A percentile compares a stretch with the other conserved stretches of the same genome.
These are phyloP conservation scores for Funneliformis caledonium DNA, from an alignment of 371 early-diverging fungal species.

Conservation along the genomic window DNA sequence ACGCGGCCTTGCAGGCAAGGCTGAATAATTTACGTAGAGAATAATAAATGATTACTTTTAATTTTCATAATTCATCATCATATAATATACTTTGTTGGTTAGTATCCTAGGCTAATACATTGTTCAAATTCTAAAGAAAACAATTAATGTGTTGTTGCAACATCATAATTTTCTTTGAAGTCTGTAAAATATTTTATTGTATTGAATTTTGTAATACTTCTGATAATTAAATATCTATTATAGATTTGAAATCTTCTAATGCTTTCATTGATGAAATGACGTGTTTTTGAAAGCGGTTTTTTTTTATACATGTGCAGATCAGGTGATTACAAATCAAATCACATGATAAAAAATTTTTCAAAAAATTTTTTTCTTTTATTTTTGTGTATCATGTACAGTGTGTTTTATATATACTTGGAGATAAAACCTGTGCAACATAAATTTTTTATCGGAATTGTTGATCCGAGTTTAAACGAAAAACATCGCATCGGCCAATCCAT, in stretches of 20 bases:
- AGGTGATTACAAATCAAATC: too few relatives aligned
- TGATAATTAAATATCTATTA: not conserved
- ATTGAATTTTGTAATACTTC: not conserved
- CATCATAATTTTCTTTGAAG: not conserved
- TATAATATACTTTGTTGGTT: not conserved
- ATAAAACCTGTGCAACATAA: too few relatives aligned
- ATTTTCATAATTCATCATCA: not conserved
- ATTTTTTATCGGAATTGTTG: too few relatives aligned
- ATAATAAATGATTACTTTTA: constrained; percentile 46
- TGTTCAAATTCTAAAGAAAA: not conserved
- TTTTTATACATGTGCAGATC: too few relatives aligned
- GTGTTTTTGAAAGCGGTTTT: too few relatives aligned
- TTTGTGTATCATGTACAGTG: too few relatives aligned
- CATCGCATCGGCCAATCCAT: not conserved
- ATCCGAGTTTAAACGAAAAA: not conserved
- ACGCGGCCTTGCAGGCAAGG: constrained; percentile 89
- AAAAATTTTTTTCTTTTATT: too few relatives aligned
- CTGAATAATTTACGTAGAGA: constrained; percentile 88
- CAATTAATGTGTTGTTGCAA: not conserved
- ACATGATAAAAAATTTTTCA: too few relatives aligned
- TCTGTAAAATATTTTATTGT: not conserved
- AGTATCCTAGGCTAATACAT: not conserved
- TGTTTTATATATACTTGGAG: too few relatives aligned
- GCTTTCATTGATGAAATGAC: too few relatives aligned
- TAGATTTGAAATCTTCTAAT: too few relatives aligned